Evolutionary conservation across 2,329 filamentous ascomycete species (phyloP), one percentile per base, ranked within the genome.

Genomic region (Trichoderma breve): DNA sequence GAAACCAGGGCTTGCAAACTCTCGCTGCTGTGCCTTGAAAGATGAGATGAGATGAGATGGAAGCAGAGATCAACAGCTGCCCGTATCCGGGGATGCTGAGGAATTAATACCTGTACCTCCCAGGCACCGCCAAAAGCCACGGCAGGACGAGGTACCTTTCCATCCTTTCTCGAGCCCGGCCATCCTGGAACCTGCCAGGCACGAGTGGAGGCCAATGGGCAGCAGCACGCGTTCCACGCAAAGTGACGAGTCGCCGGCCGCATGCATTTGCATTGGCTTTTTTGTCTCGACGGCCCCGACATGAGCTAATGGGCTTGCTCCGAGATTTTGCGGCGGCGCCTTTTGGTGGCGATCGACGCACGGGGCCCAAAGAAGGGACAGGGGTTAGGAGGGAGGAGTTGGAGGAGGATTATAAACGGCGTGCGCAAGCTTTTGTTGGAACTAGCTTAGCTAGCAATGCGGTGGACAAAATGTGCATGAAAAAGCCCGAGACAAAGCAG

Each of bases 121-220:
- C 26, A 63, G 26, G 60, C 60, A 28, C 60, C 34, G 60, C 34
- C 60, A 62, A 62, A 26, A 28, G 14, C 36, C 36, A 30, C 32
- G 47, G 30, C 63, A 24, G 32, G 30, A 53, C 47, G n/a, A 55
- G 30, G 30, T 57, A 43, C 6, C 32, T 36, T 32, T 11, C 14
- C 36, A 18, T 39, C 15, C 15, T 39, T 34, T 39, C 15, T 39
- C 36, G 24, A 39, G 39, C 12, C 62, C 15, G 4, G 39, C 26
- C 39, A 64, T 64, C 26, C 30, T 34, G 64, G 47, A 30, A 36
- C 53, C 58, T 39, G 67, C 67, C 67, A 63, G 67, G 67, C 67
- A 70, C 67, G 39, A 43, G 58, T 55, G 58, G 67, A 70, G 67
- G 60, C 66, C 57, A 70, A 70, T 70, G 67, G 67, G 67, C 67